Evolutionary conservation across 78 protist genomes (phyloP), one percentile per base, ranked within the genome.

Genomic region (Protostelium mycophagum): DNA sequence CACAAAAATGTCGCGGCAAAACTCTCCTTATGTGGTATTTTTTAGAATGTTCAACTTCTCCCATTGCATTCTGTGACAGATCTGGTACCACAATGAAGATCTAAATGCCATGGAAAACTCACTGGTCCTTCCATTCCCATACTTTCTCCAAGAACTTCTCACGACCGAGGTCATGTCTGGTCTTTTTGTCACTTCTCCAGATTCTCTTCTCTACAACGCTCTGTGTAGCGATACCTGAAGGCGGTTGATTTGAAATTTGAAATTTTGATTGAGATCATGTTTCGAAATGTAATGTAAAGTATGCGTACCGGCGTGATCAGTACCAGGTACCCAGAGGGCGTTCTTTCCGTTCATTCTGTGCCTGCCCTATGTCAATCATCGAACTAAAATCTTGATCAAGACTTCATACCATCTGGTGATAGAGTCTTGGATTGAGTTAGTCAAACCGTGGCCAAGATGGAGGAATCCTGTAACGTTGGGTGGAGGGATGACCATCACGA

Each of bases 381-480:
- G n/a, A 1, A 35, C 25, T 1, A 28, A 89, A 10, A 39, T 28
- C 37, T 83, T 35, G 83, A 9, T 25, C 73, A 16, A 51, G 73
- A 51, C 73, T 51, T 1, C n/a, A n/a, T 35, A 85, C 96, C 97
- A 97, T 38, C 99, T 92, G 85, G 89, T 83, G 35, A 97, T 28
- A 10, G 97, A 1, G 89, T 97, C 99, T 88, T 98, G 98, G 36
- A 98, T 87, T 63, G 99, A 87, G 31, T 34, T 90, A 10, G 98
- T 97, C 86, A 99, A 93, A n/a, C 99, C 99, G 91, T 99, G 99
- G 23, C 99, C 99, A 0, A 99, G 36, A 92, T 99, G 99, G 28
- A 99, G 96, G 0, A 95, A 28, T 34, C 99, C 99, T 10, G 99
- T 99, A 86, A 99, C 99, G 94, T 99, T 99, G 36, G 99, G 99